Evolutionary conservation across 176 grass and related monocot species (phyloP).

Genomic region (Guadua angustifolia): DNA sequence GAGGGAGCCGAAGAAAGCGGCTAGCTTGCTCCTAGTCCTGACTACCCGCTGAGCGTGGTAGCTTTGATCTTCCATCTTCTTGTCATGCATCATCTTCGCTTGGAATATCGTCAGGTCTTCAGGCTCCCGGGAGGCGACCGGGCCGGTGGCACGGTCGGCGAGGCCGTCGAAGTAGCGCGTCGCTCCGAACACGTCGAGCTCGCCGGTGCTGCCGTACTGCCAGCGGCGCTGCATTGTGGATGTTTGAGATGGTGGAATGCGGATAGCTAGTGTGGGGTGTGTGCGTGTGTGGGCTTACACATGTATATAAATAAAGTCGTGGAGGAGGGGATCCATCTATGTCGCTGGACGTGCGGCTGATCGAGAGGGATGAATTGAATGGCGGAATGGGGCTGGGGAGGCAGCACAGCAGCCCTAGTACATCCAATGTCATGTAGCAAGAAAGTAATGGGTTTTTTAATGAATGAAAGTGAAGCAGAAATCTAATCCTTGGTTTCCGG

Average conservation of each 20-base stretch:
- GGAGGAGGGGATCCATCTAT: conserved; percentile 11
- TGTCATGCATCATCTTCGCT: background rate
- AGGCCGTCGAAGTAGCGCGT: conserved; percentile 51
- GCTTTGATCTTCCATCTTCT: conserved; percentile 15
- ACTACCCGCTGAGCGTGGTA: background rate
- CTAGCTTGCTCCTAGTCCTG: conserved; percentile 35
- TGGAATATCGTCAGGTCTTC: background rate
- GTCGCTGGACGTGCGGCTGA: background rate
- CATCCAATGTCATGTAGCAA: conserved; percentile 38
- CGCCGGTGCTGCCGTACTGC: conserved; percentile 43
- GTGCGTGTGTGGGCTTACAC: background rate
- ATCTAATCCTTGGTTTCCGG: conserved; percentile 39
- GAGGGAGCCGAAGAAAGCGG: conserved; percentile 14
- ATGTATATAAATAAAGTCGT: conserved; percentile 40
- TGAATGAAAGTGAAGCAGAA: conserved; percentile 18
- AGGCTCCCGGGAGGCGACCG: background rate
- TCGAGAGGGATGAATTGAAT: background rate
- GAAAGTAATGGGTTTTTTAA: conserved; percentile 34
- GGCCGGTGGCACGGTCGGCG: background rate
- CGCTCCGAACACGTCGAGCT: conserved; percentile 59
- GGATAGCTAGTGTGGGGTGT: background rate
- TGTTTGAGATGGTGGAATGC: background rate
- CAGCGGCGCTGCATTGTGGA: conserved; percentile 20
- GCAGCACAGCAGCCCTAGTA: background rate
- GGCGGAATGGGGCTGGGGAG: background rate